Percentiles rank a stretch among this genome's conserved stretches.
Conservation (phyloP, 192 early-diverging fungal genomes). For the Phlyctochytrium bullatum region DNA sequence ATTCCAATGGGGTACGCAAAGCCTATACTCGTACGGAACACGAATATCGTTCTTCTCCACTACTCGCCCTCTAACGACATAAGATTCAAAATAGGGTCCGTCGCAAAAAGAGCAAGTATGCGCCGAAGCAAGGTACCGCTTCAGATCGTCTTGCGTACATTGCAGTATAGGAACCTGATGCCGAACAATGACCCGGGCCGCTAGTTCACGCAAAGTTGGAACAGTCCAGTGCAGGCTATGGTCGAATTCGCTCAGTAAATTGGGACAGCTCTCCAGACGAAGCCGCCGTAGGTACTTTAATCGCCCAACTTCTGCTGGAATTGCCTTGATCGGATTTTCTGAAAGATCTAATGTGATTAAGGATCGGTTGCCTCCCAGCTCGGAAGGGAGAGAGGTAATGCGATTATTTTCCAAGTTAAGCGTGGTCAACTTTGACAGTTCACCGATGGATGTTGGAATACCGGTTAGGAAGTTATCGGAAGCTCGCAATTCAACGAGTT, state of each 20-base stretch:
- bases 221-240: constrained; percentile 15
- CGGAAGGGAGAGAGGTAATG: constrained; percentile 56
- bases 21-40: constrained; percentile 61
- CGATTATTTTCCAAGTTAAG: constrained; percentile 63
- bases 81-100: constrained; percentile 75
- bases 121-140: constrained; percentile 60
- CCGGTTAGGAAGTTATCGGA: constrained; percentile 60
- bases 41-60: constrained; percentile 50
- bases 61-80: constrained; percentile 54
- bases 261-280: constrained; percentile 49
- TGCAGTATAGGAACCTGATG: constrained; percentile 56
- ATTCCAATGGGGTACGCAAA: constrained; percentile 77
- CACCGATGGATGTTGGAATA: constrained; percentile 63
- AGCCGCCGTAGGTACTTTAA: constrained; percentile 70
- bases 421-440: constrained; percentile 59
- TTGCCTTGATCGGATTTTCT: constrained; percentile 58
- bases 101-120: constrained; percentile 70
- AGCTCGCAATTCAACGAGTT: constrained; percentile 64
- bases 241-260: constrained; percentile 37
- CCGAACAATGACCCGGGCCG: constrained; percentile 72
- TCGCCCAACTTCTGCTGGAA: constrained; percentile 71
- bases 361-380: constrained; percentile 58
- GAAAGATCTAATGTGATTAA: constrained; percentile 67
- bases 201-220: constrained; percentile 74
- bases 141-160: constrained; percentile 51